Evolutionary conservation across 1,284 basidiomycete genomes (phyloP).

Genomic region (Cutaneotrichosporon dermatis): DNA sequence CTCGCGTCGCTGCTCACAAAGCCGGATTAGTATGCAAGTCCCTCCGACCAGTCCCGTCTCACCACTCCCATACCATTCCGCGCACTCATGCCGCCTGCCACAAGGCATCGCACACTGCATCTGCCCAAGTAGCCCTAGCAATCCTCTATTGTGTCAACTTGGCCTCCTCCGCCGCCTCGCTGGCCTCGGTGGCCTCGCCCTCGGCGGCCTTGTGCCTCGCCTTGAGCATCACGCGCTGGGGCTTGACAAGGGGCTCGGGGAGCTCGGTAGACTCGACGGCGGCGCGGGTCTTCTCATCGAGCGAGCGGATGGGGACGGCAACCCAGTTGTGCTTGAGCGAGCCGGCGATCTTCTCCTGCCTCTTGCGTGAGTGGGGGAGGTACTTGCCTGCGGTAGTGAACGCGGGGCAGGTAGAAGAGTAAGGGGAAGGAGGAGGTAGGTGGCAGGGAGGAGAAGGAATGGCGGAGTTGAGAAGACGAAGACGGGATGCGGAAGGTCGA

Average conservation of each 20-base stretch:
- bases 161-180: neutral
- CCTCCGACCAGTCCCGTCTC: too few relatives aligned
- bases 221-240: conserved; percentile 1
- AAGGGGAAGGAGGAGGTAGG: too few relatives aligned
- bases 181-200: neutral
- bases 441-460: too few relatives aligned
- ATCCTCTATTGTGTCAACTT: neutral
- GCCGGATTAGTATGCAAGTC: too few relatives aligned
- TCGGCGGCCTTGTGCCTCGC: neutral
- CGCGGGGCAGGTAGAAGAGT: too few relatives aligned
- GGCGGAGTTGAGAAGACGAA: too few relatives aligned
- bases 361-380: conserved; percentile 7
- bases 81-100: too few relatives aligned
- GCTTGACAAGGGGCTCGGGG: conserved; percentile 1
- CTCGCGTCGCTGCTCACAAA: too few relatives aligned
- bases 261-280: neutral
- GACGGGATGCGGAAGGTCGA: too few relatives aligned
- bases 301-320: neutral
- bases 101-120: conserved; percentile 6
- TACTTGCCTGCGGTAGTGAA: conserved; percentile 7
- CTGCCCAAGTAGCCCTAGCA: neutral
- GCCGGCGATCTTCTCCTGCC: conserved; percentile 1
- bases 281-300: neutral
- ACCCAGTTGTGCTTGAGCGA: conserved; percentile 11
- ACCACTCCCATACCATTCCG: too few relatives aligned